These are phyloP conservation scores for Backusella liffmaniae DNA, from an alignment of 192 early-diverging fungal genomes.

Conservation along the genomic window DNA sequence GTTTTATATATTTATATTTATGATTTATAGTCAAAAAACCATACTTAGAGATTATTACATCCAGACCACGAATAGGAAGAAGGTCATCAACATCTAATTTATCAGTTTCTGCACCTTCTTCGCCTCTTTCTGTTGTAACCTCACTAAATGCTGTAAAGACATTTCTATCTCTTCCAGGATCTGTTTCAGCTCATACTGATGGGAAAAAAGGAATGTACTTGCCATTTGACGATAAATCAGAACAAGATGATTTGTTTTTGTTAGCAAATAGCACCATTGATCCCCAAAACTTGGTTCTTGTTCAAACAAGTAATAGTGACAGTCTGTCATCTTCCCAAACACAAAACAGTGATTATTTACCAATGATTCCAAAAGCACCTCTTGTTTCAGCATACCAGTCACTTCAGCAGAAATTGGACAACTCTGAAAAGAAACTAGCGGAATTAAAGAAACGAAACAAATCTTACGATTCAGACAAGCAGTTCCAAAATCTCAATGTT, in stretches of 20 bases:
- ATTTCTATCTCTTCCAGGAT: conserved; percentile 13
- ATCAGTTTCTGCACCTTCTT: conserved; percentile 8
- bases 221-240: conserved; percentile 1
- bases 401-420: conserved; percentile 38
- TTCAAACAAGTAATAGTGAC: conserved; percentile 35
- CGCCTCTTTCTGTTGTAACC: background rate
- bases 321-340: background rate
- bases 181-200: conserved; percentile 6
- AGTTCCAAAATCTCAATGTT: background rate
- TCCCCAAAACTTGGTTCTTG: conserved; percentile 40
- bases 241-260: background rate
- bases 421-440: conserved; percentile 16
- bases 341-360: conserved; percentile 34
- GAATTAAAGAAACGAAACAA: conserved; percentile 24
- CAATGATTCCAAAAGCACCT: conserved; percentile 49
- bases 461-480: conserved; percentile 7
- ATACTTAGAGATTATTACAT: background rate
- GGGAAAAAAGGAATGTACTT: background rate
- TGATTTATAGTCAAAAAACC: background rate
- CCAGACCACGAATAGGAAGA: background rate
- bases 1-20: background rate
- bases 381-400: conserved; percentile 40
- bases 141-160: conserved; percentile 16
- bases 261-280: conserved; percentile 43
- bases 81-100: conserved; percentile 18